Conservation (phyloP, 1,139 yeast genomes). For the Pneumocystis murina region DNA sequence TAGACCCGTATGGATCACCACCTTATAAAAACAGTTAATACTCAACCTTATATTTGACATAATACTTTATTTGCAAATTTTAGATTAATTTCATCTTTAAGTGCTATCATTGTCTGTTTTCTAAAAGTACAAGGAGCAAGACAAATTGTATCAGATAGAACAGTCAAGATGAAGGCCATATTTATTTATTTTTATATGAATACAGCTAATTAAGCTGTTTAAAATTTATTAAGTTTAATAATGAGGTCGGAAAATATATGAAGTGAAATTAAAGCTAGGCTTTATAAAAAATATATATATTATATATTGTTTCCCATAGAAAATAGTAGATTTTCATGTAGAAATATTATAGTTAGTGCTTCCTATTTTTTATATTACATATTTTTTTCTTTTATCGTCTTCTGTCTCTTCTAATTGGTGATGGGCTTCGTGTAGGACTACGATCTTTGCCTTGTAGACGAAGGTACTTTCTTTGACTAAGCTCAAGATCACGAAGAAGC, state of each 20-base stretch:
- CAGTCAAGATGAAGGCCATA: slow-evolving; percentile 68
- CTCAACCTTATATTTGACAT: not conserved
- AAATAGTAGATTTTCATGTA: no score
- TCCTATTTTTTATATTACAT: not conserved
- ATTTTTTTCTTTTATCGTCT: not conserved
- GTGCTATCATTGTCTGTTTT: slow-evolving; percentile 51
- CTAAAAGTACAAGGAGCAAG: slow-evolving; percentile 77
- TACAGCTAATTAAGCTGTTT: no score
- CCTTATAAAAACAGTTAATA: slow-evolving; percentile 13
- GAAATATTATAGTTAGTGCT: no score
- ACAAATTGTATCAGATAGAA: slow-evolving; percentile 67
- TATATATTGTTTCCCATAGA: not conserved
- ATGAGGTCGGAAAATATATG: no score
- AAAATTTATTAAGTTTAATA: no score
- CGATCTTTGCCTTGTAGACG: slow-evolving; percentile 16
- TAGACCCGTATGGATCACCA: slow-evolving; percentile 69
- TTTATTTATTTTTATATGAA: not conserved
- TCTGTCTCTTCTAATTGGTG: slow-evolving; percentile 6
- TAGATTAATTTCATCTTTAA: slow-evolving; percentile 64
- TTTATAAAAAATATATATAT: not conserved
- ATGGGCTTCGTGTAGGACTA: slow-evolving; percentile 11
- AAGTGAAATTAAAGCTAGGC: no score
- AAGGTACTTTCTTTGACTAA: slow-evolving; percentile 24
- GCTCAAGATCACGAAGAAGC: slow-evolving; percentile 29
- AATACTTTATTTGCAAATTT: slow-evolving; percentile 62